Evolutionary conservation across 192 early-diverging fungal species (phyloP).

Genomic region (Jimgerdemannia flammicorona): DNA sequence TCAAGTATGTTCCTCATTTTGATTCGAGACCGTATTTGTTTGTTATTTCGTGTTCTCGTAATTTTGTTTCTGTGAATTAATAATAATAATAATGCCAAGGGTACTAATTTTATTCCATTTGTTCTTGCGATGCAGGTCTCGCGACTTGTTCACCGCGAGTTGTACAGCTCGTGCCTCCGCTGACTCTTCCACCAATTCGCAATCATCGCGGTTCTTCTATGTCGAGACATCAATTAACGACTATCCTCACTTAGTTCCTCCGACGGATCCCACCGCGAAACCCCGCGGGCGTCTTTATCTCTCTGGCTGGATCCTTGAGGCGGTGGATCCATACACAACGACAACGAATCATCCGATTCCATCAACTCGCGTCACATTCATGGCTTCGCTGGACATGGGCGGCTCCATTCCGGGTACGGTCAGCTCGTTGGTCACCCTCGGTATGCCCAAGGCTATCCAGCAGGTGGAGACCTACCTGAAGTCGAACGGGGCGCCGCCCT

Average conservation of each 20-base stretch:
- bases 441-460: conserved; percentile 36
- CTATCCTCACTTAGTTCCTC: conserved; percentile 2
- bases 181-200: conserved; percentile 3
- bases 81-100: background rate
- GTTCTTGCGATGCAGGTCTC: conserved; percentile 20
- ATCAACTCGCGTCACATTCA: conserved; percentile 44
- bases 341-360: conserved; percentile 50
- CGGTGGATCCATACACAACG: conserved; percentile 47
- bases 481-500: conserved; percentile 34
- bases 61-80: background rate
- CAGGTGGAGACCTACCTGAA: conserved; percentile 42
- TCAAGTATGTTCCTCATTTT: conserved; percentile 34
- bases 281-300: conserved; percentile 34
- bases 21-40: background rate
- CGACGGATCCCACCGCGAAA: background rate
- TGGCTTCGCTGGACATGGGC: conserved; percentile 43
- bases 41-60: background rate
- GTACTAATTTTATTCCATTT: background rate
- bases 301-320: conserved; percentile 49
- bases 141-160: conserved; percentile 36
- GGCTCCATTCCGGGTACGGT: conserved; percentile 39
- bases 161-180: conserved; percentile 20
- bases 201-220: conserved; percentile 19
- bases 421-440: conserved; percentile 37
- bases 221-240: conserved; percentile 23